Base-by-base conservation (phyloP, 306 rosid species). In the Quercus aquifolioides region DNA sequence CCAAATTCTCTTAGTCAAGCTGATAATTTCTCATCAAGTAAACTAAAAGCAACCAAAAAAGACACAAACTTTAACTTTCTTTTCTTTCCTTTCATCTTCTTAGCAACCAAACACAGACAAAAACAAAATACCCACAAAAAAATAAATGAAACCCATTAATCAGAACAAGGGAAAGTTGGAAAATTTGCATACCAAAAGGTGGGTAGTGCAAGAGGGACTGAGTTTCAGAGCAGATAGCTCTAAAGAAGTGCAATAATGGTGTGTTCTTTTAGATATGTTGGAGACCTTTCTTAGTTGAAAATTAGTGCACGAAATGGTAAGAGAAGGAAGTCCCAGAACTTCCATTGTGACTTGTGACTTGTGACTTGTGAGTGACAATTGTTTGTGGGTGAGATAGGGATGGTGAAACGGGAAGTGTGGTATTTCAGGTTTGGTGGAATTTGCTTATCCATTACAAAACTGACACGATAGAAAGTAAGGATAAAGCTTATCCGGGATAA, bases 311-410 rank as follows among this genome's bases (percentile, higher is more conserved):
- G 80, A 78, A 86, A 79, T 76, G 70, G 85, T 21, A 63, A 79
- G 87, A 35, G 69, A 33, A 84, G 97, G 94, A 86, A 90, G 85
- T 73, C 91, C 88, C 43, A 92, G 85, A 81, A 91, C 86, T 82
- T 89, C 96, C 99, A 95, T 92, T 52, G 67, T 41, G 46, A 41
- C 46, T 38, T 7, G 10, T 38, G 3, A 38, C 26, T 92, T 52
- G 67, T 7, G 46, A 38, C 46, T 41, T 41, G 11, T 38, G 3
- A 41, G 46, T 8, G 46, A 41, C 46, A 41, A 41, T 41, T 8
- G 46, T 52, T 18, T 19, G 0, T 15, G 26, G 70, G 67, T 17
- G 19, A 51, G 20, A 35, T 8, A 23, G 23, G 33, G 20, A 35
- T 12, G 18, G 23, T 30, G 25, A 41, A 10, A 9, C 15, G 1